Evolutionary conservation across 106 monocot genomes (phyloP), one percentile per base, ranked within the genome.

Genomic region (Apostasia shenzhenica): DNA sequence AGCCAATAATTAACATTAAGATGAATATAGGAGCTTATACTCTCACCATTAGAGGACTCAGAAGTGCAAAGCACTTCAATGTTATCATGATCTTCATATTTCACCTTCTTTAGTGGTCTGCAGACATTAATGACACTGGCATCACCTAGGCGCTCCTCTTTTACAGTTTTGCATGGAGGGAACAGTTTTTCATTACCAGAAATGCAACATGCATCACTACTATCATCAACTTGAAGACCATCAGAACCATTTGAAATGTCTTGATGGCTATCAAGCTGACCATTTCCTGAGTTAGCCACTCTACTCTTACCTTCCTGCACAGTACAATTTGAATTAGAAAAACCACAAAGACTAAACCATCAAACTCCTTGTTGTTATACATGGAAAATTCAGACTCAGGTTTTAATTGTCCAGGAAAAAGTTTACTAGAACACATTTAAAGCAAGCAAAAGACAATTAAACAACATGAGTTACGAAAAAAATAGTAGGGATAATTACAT

Each of bases 21-120:
- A 26, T 26, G 26, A 26, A 26, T 26, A 26, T 26, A 26, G 26
- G 26, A 26, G 26, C 26, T 42, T 38, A 14, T 71, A 51, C 14
- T 41, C 66, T 70, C 41, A 88, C 82, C 78, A 62, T 78, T 75
- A 70, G 48, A 66, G 37, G 45, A 70, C 58, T 82, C 73, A 64
- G 65, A 60, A 50, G 75, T 59, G 14, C 55, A 47, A 48, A 39
- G 5, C 45, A 45, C 55, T 46, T 77, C 80, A 62, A 62, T 10
- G 2, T 41, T 41, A 40, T 41, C 59, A 76, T 84, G 82, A 68
- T 14, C 45, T 42, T 68, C 71, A 65, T 67, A 59, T 74, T 89
- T 97, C 12, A 74, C 63, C 82, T 83, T 91, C 79, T 92, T 97
- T 55, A 67, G 67, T 72, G 82, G 82, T 68, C 84, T 84, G 26